A percentile compares a stretch with the other conserved stretches of the same genome.
These are phyloP conservation scores for Suillus bovinus DNA, from an alignment of 768 basidiomycete genomes.

Conservation along the genomic window DNA sequence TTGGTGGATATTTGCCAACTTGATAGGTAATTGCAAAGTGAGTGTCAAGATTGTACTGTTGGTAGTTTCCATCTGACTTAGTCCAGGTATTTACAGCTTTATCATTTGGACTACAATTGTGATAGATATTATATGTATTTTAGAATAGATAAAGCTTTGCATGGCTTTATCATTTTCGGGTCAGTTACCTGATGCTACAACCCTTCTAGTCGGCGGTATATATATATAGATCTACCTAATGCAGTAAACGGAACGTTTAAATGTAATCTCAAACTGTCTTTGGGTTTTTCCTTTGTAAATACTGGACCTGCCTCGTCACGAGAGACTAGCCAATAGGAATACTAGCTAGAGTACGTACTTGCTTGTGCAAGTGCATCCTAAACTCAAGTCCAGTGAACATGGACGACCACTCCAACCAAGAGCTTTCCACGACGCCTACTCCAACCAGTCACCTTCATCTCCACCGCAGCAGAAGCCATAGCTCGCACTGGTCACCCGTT, in stretches of 20 bases:
- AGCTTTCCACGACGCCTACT: constrained; percentile 46
- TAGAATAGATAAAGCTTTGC: neutral
- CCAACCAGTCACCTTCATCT: constrained; percentile 33
- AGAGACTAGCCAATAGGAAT: neutral
- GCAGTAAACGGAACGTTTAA: neutral
- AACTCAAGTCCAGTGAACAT: constrained; percentile 13
- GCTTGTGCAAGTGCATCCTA: neutral
- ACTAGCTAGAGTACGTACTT: neutral
- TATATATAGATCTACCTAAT: constrained; percentile 5
- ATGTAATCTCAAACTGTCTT: neutral
- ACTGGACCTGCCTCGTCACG: neutral
- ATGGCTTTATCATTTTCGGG: neutral
- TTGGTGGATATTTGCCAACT: neutral
- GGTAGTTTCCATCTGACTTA: neutral
- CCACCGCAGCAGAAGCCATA: constrained; percentile 49
- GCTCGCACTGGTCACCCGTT: constrained; percentile 57
- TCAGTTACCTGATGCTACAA: neutral
- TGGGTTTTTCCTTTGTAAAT: neutral
- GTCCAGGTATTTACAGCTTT: neutral
- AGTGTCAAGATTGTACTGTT: neutral
- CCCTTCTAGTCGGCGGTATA: no score
- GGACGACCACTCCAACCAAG: constrained; percentile 36
- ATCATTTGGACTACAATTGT: neutral
- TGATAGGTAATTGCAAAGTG: neutral
- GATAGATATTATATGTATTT: neutral